Evolutionary conservation across 352 stramenopile species (phyloP), one percentile per base, ranked within the genome.

Genomic region (Phytophthora quininea): DNA sequence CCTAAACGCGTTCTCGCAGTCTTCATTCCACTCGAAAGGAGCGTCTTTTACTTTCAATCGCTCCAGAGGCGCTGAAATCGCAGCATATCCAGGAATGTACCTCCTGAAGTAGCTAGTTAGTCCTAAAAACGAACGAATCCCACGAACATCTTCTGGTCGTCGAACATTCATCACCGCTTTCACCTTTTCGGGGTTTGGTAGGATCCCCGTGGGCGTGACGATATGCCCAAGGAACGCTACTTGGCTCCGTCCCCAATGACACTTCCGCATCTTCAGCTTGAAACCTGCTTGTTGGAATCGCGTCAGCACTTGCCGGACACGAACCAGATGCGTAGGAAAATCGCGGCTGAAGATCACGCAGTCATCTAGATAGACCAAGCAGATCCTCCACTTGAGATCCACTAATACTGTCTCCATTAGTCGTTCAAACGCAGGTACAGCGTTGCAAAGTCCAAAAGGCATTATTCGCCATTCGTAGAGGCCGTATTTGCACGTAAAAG

Each of bases 211-310:
- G 12, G 56, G 56, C 3, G 46, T 55, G 0, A 63, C 56, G 9
- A 63, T 63, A 14, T 63, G 56, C 0, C 57, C 37, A 9, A 57
- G 19, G 35, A 64, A 64, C 0, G 57, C 47, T n/a, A 64, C 47
- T 35, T 56, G 57, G 6, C 35, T 57, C 7, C 47, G 24, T 15
- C 57, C 57, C 47, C 43, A 62, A 35, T 64, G 57, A 27, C 57
- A 57, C 56, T 56, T 64, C 27, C 51, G 55, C 47, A 57, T 64
- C 7, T 64, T 50, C 3, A 64, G 9, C 10, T 64, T 64, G 27
- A 56, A 57, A 0, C 45, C 47, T 1, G 46, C 57, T 1, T 48
- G 10, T 4, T 37, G 4, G 24, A 64, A 64, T 19, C 24, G 47
- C 24, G 35, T 40, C 35, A 57, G 19, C 0, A 57, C 33, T 4